A percentile compares a stretch with the other conserved stretches of the same genome.
Conservation (phyloP, 805 yeast genomes). For the Pichia insulana region DNA sequence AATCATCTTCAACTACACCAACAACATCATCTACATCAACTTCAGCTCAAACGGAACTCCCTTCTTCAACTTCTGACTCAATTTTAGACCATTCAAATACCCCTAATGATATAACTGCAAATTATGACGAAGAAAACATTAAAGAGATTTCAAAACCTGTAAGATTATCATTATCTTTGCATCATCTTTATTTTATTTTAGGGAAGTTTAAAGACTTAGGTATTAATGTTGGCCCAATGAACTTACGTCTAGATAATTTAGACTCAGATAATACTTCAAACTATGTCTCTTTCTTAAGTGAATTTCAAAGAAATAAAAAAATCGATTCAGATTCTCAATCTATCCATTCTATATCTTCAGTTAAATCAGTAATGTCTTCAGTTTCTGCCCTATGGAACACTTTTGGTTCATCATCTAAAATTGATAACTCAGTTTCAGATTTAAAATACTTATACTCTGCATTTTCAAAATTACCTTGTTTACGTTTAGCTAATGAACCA, state of each 20-base stretch:
- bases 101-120: not conserved
- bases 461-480: slow-evolving; percentile 57
- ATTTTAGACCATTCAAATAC: too few species aligned
- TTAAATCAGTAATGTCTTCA: slow-evolving; percentile 43
- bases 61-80: too few species aligned
- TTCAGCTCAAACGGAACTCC: not conserved
- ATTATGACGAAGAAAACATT: slow-evolving; percentile 11
- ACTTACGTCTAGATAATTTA: slow-evolving; percentile 49
- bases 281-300: slow-evolving; percentile 52
- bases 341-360: slow-evolving; percentile 49
- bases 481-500: slow-evolving; percentile 50
- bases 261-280: slow-evolving; percentile 41
- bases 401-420: slow-evolving; percentile 31
- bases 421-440: slow-evolving; percentile 34
- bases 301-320: slow-evolving; percentile 34
- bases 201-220: slow-evolving; percentile 45
- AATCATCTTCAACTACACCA: not conserved
- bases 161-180: slow-evolving; percentile 49
- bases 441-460: slow-evolving; percentile 51
- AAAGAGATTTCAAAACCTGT: slow-evolving; percentile 35
- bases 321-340: slow-evolving; percentile 34
- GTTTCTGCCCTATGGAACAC: slow-evolving; percentile 35
- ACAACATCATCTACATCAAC: not conserved
- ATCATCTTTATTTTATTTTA: slow-evolving; percentile 53
- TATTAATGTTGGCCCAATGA: slow-evolving; percentile 51